These are phyloP conservation scores for Huiozyma sinensis DNA, from an alignment of 805 yeast genomes.

Conservation along the genomic window DNA sequence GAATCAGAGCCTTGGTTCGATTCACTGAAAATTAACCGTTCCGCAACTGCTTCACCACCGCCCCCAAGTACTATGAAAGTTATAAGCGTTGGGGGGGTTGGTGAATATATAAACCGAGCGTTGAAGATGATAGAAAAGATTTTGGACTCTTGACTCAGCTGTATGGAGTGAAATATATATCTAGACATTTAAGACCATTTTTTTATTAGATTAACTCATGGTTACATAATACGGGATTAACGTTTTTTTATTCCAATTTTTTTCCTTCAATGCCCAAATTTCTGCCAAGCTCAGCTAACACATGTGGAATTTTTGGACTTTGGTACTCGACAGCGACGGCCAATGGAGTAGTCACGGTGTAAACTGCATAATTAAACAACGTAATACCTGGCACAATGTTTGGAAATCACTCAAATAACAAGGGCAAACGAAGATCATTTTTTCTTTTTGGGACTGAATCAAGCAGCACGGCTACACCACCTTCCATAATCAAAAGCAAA, in stretches of 20 bases:
- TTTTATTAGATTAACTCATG: too few relatives aligned
- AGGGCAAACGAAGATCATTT: slow-evolving; percentile 12
- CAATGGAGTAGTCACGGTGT: too few relatives aligned
- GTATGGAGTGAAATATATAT: not conserved
- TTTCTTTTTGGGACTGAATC: slow-evolving; percentile 14
- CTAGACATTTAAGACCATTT: not conserved
- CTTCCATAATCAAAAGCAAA: too few relatives aligned
- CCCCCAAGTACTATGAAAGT: slow-evolving; percentile 26
- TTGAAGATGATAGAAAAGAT: slow-evolving; percentile 13
- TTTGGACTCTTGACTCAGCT: slow-evolving; percentile 2
- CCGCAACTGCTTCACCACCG: slow-evolving; percentile 14
- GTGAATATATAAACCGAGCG: slow-evolving; percentile 24
- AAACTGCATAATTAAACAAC: too few relatives aligned
- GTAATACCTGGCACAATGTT: slow-evolving; percentile 7
- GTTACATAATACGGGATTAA: too few relatives aligned
- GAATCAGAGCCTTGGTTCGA: slow-evolving; percentile 26
- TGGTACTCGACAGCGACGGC: too few relatives aligned
- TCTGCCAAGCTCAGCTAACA: too few relatives aligned
- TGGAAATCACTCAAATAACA: slow-evolving; percentile 8
- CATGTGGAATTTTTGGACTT: too few relatives aligned
- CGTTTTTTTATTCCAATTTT: too few relatives aligned
- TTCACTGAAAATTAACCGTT: slow-evolving; percentile 14
- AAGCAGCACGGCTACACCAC: slow-evolving; percentile 6
- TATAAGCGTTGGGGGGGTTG: slow-evolving; percentile 26
- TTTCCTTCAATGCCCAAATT: too few relatives aligned